A percentile compares a stretch with the other conserved stretches of the same genome.
phyloP scores from a whole-genome alignment of 257 asterid genomes.

The Solanum chilense region DNA sequence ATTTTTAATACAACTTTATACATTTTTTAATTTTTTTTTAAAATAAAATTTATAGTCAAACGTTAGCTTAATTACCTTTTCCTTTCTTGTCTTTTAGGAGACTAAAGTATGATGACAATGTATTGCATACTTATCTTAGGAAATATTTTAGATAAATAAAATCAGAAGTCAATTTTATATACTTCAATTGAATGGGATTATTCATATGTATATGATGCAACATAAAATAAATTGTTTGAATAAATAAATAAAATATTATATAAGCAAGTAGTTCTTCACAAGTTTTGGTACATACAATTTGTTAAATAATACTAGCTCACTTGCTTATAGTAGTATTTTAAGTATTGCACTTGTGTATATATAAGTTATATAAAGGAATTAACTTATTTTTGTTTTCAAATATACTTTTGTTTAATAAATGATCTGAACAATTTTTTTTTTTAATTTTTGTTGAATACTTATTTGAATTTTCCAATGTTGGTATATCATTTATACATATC shows the following conservation, averaged over 20 bases:
- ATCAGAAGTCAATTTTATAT: not conserved
- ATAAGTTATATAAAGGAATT: not conserved
- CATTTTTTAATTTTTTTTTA: rapidly evolving
- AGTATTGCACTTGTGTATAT: not conserved
- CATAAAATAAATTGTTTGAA: not conserved
- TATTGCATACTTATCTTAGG: not conserved
- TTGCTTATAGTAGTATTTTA: not conserved
- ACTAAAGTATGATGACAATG: not conserved
- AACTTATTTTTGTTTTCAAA: not conserved
- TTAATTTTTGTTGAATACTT: not conserved
- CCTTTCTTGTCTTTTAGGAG: not conserved
- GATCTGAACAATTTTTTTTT: not conserved
- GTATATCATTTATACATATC: not conserved
- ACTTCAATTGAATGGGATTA: not conserved
- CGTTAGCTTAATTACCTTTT: not conserved
- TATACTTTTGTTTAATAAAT: not conserved
- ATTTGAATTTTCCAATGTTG: not conserved
- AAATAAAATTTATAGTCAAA: not conserved
- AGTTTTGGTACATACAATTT: not conserved
- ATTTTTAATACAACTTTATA: not conserved
- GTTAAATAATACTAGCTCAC: not conserved
- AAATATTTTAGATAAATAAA: not conserved
- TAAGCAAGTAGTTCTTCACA: not conserved
- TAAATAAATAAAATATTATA: not conserved
- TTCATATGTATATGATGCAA: not conserved